These are phyloP conservation scores for Loxodes magnus DNA, from an alignment of 73 alveolate genomes.

Conservation along the genomic window DNA sequence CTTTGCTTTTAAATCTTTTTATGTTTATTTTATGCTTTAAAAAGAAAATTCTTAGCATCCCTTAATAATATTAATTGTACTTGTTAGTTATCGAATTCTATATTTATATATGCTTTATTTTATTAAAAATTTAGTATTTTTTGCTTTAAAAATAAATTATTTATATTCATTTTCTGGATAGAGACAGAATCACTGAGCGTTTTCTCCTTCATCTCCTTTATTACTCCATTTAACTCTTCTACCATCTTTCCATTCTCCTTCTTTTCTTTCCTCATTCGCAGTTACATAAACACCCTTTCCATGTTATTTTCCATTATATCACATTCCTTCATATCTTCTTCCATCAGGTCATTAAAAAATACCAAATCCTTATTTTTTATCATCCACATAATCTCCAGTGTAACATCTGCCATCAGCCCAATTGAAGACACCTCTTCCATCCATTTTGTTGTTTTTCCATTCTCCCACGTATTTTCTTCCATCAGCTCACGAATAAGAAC, in stretches of 20 bases:
- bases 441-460: constrained; percentile 3
- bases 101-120: no score
- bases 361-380: constrained; percentile 9
- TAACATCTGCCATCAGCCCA: constrained; percentile 10
- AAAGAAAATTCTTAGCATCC: no score
- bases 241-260: constrained; percentile 44
- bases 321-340: constrained; percentile 13
- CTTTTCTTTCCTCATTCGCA: constrained; percentile 17
- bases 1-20: no score
- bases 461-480: background rate
- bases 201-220: no score
- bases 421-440: constrained; percentile 1
- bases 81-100: no score
- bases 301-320: constrained; percentile 30
- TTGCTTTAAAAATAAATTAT: no score
- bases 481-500: constrained; percentile 1
- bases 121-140: no score
- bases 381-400: background rate
- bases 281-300: constrained; percentile 31
- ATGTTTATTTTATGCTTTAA: no score
- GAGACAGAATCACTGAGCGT: no score
- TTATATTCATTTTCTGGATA: no score
- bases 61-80: no score
- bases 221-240: constrained; percentile 22
- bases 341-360: constrained; percentile 7